These are phyloP conservation scores for Polysphondylium violaceum DNA, from an alignment of 78 protist genomes.

Conservation along the genomic window DNA sequence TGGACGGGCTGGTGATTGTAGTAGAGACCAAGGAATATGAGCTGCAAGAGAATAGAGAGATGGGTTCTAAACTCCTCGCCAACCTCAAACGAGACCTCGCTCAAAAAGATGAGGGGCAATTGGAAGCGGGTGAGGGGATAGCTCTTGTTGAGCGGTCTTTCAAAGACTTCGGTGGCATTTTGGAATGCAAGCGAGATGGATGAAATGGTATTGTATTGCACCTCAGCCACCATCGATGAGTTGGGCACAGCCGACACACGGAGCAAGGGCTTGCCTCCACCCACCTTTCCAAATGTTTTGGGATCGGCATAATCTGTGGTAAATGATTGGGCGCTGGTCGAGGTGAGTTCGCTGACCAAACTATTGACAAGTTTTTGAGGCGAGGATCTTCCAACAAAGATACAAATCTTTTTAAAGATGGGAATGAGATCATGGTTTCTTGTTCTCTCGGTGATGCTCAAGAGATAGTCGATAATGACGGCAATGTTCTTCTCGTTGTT, in stretches of 20 bases:
- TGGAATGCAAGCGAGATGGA: slow-evolving; percentile 36
- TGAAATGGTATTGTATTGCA: slow-evolving; percentile 25
- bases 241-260: neutral
- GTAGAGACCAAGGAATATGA: slow-evolving; percentile 62
- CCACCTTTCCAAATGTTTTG: slow-evolving; percentile 3
- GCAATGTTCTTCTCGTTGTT: slow-evolving; percentile 36
- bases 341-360: slow-evolving; percentile 49
- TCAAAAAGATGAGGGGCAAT: slow-evolving; percentile 68
- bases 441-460: slow-evolving; percentile 41
- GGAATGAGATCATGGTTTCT: slow-evolving; percentile 75
- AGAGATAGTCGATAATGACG: slow-evolving; percentile 43
- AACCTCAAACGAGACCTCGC: slow-evolving; percentile 74
- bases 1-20: slow-evolving; percentile 81
- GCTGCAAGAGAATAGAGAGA: slow-evolving; percentile 51
- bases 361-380: slow-evolving; percentile 73
- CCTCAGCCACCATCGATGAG: neutral
- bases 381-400: slow-evolving; percentile 60
- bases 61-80: slow-evolving; percentile 78
- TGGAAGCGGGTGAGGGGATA: slow-evolving; percentile 69
- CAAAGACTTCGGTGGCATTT: slow-evolving; percentile 25
- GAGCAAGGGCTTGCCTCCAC: neutral
- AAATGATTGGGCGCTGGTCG: slow-evolving; percentile 28
- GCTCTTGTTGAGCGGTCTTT: neutral
- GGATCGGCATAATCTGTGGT: slow-evolving; percentile 33
- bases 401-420: slow-evolving; percentile 46